Base-by-base conservation (phyloP, 768 basidiomycete species). In the Favolaschia claudopus region DNA sequence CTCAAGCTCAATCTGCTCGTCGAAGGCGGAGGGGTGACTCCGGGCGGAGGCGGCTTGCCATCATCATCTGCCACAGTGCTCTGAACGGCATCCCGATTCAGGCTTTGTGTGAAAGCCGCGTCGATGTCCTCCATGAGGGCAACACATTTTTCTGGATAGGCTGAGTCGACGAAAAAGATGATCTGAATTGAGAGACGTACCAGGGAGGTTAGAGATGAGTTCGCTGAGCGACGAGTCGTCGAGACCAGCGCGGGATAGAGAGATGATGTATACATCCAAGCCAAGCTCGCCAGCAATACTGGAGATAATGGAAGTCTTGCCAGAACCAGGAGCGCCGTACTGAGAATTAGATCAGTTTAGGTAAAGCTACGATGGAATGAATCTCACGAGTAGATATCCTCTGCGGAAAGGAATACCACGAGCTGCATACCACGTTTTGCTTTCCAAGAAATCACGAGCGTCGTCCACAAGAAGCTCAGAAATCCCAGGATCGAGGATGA, bases 71-170 rank as follows among this genome's bases (percentile, higher is more conserved):
- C 50, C 34, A 64, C 59, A 9, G 62, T 62, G 14, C 43, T 55
- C 37, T 15, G 19, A 17, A 42, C 40, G 40, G 65, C 67, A 29
- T 81, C 80, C 12, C 81, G 80, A 56, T 77, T 82, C 19, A 83
- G 50, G 22, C 67, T 71, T 46, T 76, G 73, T 31, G 75, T 76
- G 73, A 93, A 90, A 3, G 90, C 91, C 3, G 87, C 89, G 63
- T 94, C 92, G 52, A 93, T 88, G 69, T 93, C 92, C 70, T 93
- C 91, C 85, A 94, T 91, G 32, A 94, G 78, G 5, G 87, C 85
- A 53, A 93, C 88, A 65, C 88, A 91, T 63, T 80, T 79, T 55
- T 85, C 79, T 79, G 52, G 52, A 36, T 25, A 38, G 28, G 14
- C 32, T 29, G 8, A 19, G 17, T 32, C 61, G 45, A 36, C 60